phyloP scores from a whole-genome alignment of 164 flowering plant genomes.

The Warburgia ugandensis region DNA sequence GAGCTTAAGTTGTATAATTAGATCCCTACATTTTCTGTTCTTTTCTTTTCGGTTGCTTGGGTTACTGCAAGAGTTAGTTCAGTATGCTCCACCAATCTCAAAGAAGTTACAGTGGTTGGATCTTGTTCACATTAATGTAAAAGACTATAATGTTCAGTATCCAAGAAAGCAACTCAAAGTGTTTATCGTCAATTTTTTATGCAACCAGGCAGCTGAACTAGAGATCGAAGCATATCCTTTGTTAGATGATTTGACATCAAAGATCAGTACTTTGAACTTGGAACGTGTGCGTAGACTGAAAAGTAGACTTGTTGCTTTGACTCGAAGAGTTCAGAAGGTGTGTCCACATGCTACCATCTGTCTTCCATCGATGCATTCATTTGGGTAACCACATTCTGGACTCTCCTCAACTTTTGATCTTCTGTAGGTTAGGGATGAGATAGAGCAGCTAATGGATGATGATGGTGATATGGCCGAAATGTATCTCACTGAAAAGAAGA shows the following conservation, averaged over 20 bases:
- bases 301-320: conserved; percentile 45
- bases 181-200: not conserved
- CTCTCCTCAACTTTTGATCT: not conserved
- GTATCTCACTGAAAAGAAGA: conserved; percentile 92
- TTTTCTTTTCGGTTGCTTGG: too few relatives aligned
- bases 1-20: too few relatives aligned
- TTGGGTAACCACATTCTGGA: not conserved
- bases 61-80: too few relatives aligned
- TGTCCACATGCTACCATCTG: too few relatives aligned
- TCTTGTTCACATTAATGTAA: too few relatives aligned
- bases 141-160: too few relatives aligned
- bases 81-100: too few relatives aligned
- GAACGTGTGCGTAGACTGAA: conserved; percentile 52
- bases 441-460: conserved; percentile 97
- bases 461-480: conserved; percentile 99
- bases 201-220: conserved; percentile 31
- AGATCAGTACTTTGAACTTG: conserved; percentile 52
- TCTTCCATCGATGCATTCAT: not conserved
- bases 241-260: conserved; percentile 47
- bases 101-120: too few relatives aligned
- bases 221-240: conserved; percentile 62
- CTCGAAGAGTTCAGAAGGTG: conserved; percentile 62
- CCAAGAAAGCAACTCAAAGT: not conserved
- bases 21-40: too few relatives aligned
- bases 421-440: conserved; percentile 82